These are phyloP conservation scores for Hypocreales sp. DNA, from an alignment of 2,329 filamentous ascomycete genomes.

Conservation along the genomic window DNA sequence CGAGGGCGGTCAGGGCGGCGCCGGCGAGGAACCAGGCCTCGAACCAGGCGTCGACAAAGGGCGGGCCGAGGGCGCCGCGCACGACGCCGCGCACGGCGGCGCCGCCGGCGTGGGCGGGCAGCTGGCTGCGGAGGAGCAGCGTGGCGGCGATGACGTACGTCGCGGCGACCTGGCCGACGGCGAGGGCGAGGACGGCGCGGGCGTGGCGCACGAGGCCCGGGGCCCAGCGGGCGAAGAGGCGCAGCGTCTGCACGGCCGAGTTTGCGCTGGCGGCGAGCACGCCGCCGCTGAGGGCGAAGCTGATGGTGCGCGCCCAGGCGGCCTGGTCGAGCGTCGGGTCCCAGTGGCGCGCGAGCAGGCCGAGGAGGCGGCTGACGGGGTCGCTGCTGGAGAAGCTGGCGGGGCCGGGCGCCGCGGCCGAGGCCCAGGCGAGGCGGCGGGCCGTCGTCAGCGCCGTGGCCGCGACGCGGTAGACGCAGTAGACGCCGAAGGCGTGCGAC, in stretches of 20 bases:
- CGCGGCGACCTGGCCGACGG: conserved; percentile 66
- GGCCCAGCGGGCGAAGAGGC: conserved; percentile 61
- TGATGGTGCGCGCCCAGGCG: conserved; percentile 74
- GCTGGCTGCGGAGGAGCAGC: conserved; percentile 59
- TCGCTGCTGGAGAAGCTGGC: conserved; percentile 54
- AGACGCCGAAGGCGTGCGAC: conserved; percentile 57
- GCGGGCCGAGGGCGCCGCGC: conserved; percentile 32
- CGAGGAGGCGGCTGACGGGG: conserved; percentile 71
- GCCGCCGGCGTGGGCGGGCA: conserved; percentile 62
- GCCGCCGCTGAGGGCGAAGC: conserved; percentile 66
- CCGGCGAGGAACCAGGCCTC: conserved; percentile 71
- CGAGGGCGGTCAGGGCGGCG: conserved; percentile 48
- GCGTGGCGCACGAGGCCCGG: conserved; percentile 58
- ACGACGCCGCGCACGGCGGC: conserved; percentile 66
- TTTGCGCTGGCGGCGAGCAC: conserved; percentile 73
- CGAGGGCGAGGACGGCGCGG: conserved; percentile 63
- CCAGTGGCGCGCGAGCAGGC: conserved; percentile 68
- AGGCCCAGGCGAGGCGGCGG: conserved; percentile 31
- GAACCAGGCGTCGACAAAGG: conserved; percentile 44
- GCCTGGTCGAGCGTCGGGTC: conserved; percentile 69
- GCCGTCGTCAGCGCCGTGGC: conserved; percentile 56
- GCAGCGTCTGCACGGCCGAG: conserved; percentile 72
- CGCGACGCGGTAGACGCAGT: conserved; percentile 71
- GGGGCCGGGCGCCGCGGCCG: too few species aligned
- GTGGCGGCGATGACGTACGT: conserved; percentile 77